These are phyloP conservation scores for Selaginella moellendorffii DNA, from an alignment of 75 land plant species.

Conservation along the genomic window DNA sequence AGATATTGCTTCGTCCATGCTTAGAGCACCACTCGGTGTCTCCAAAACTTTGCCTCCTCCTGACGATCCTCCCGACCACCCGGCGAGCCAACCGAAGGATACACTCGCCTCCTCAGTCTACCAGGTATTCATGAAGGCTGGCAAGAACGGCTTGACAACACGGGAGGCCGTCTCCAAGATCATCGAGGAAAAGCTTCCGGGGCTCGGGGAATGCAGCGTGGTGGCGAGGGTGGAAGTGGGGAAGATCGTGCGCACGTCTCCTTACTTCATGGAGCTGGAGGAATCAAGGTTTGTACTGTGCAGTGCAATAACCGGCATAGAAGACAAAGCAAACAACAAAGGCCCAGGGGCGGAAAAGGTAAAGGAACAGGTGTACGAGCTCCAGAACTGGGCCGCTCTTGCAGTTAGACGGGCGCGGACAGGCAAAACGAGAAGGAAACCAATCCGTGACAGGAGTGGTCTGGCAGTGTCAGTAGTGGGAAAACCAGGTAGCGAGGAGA, in stretches of 20 bases:
- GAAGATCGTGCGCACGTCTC: slow-evolving; percentile 24
- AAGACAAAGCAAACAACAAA: slow-evolving; percentile 4
- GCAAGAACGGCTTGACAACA: slow-evolving; percentile 28
- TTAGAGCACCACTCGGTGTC: too few species aligned
- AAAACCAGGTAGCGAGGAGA: not conserved
- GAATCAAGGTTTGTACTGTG: slow-evolving; percentile 30
- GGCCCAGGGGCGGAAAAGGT: not conserved
- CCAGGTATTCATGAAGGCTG: slow-evolving; percentile 27
- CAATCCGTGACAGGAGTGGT: too few species aligned
- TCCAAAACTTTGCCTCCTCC: too few species aligned
- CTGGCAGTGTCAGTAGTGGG: not conserved
- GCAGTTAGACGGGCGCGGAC: slow-evolving; percentile 17
- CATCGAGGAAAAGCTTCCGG: slow-evolving; percentile 26
- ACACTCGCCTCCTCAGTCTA: slow-evolving; percentile 23
- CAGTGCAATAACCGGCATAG: slow-evolving; percentile 25
- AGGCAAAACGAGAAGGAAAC: slow-evolving; percentile 11
- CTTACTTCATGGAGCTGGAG: slow-evolving; percentile 36
- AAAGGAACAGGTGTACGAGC: too few species aligned
- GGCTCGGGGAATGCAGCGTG: slow-evolving; percentile 26
- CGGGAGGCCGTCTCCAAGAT: slow-evolving; percentile 32
- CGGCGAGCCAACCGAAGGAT: slow-evolving; percentile 28
- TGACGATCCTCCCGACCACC: slow-evolving; percentile 40
- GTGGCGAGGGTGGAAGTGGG: slow-evolving; percentile 22
- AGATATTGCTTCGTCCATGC: too few species aligned
- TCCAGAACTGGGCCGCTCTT: slow-evolving; percentile 10